Percentiles rank a stretch among this genome's conserved stretches.
phyloP scores from a whole-genome alignment of 805 yeast genomes.

The Sugiyamaella americana region DNA sequence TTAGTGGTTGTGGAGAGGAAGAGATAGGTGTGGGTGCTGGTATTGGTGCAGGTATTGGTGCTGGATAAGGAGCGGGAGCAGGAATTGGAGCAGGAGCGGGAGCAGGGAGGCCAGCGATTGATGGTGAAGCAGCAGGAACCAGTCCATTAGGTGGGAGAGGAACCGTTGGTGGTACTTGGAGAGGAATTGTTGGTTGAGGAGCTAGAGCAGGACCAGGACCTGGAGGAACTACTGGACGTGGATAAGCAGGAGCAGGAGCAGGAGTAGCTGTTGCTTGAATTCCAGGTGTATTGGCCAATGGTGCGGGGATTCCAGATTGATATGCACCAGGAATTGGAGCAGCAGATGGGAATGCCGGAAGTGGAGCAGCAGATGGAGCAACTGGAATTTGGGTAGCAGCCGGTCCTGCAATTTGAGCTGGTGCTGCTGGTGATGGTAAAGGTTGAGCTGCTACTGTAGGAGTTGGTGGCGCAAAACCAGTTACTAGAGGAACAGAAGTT shows the following conservation, averaged over 20 bases:
- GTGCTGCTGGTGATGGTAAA: background rate
- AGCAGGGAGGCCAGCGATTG: background rate
- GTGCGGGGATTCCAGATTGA: no score
- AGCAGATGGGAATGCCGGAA: background rate
- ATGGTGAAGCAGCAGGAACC: background rate
- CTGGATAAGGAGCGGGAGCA: background rate
- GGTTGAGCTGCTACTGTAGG: background rate
- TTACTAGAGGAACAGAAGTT: background rate
- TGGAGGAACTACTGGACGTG: background rate
- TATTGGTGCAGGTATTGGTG: background rate
- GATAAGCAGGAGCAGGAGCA: conserved; percentile 1
- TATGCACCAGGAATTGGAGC: conserved; percentile 4
- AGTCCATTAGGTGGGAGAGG: background rate
- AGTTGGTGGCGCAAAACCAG: background rate
- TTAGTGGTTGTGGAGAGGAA: no score
- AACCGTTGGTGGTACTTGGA: background rate
- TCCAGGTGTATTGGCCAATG: no score
- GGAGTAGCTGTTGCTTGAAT: background rate
- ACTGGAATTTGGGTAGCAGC: conserved; percentile 2
- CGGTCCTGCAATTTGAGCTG: background rate
- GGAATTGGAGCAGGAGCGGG: background rate
- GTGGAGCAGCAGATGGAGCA: conserved; percentile 2
- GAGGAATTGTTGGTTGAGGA: background rate
- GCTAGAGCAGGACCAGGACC: background rate
- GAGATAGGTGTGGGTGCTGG: background rate